Conservation (phyloP, 148 eudicot species). For the Silene latifolia region DNA sequence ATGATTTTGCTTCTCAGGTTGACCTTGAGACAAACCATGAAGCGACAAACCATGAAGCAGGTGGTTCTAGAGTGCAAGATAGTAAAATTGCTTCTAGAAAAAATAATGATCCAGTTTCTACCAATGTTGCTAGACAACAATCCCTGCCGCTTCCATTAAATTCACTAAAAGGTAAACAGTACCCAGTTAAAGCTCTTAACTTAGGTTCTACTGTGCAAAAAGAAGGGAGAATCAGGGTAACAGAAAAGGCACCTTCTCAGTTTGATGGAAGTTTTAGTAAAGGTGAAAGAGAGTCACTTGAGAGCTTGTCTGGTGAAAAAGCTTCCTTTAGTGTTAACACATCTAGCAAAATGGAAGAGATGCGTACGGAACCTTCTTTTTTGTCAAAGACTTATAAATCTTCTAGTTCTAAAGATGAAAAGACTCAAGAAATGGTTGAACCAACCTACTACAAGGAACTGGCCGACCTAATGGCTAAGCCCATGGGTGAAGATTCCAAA, state of each 20-base stretch:
- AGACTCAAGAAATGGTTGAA: constrained; percentile 29
- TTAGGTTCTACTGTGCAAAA: constrained; percentile 25
- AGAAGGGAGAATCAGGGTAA: constrained; percentile 17
- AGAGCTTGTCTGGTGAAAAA: constrained; percentile 22
- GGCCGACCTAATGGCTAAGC: constrained; percentile 28
- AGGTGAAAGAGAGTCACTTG: constrained; percentile 18
- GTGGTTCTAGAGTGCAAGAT: constrained; percentile 19
- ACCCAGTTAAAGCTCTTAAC: constrained; percentile 25
- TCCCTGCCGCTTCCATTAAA: constrained; percentile 15
- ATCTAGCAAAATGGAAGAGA: constrained; percentile 17
- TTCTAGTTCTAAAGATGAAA: constrained; percentile 30
- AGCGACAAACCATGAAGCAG: constrained; percentile 20
- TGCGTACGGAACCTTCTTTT: constrained; percentile 30
- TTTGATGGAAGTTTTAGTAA: constrained; percentile 21
- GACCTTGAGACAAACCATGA: constrained; percentile 21
- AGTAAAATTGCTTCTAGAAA: constrained; percentile 24
- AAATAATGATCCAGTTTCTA: constrained; percentile 21
- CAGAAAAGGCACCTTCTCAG: constrained; percentile 32
- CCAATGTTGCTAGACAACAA: constrained; percentile 24
- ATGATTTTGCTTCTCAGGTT: constrained; percentile 18
- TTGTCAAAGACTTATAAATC: constrained; percentile 30
- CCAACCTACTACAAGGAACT: constrained; percentile 27
- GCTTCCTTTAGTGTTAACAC: constrained; percentile 8
- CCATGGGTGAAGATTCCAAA: constrained; percentile 44
- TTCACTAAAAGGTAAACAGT: constrained; percentile 29